A percentile compares a stretch with the other conserved stretches of the same genome.
Evolutionary conservation across 129 eudicot genomes (phyloP).

Genomic region (Flaveria trinervia): DNA sequence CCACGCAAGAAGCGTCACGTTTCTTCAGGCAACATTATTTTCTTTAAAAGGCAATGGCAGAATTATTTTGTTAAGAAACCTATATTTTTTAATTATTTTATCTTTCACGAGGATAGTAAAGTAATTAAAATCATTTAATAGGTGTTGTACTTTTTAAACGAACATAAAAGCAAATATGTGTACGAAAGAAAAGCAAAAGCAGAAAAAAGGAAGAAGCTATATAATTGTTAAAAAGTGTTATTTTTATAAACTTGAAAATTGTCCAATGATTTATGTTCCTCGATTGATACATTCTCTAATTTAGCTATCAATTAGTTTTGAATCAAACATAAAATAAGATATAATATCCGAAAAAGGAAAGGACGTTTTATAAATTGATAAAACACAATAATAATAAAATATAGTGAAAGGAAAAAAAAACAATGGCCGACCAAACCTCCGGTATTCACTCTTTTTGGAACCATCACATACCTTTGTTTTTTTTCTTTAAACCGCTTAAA

Average conservation of each 20-base stretch:
- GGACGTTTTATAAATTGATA: neutral
- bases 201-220: neutral
- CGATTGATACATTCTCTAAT: too few relatives aligned
- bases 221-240: neutral
- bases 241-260: neutral
- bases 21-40: conserved; percentile 26
- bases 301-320: neutral
- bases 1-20: conserved; percentile 21
- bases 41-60: neutral
- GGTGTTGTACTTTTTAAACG: neutral
- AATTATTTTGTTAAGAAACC: too few relatives aligned
- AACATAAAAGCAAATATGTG: neutral
- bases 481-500: too few relatives aligned
- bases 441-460: neutral
- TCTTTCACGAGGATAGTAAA: neutral
- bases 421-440: neutral
- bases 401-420: neutral
- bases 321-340: neutral
- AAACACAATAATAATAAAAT: neutral
- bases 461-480: neutral
- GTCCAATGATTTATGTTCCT: too few relatives aligned
- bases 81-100: neutral
- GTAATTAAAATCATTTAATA: too few relatives aligned
- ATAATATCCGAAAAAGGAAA: neutral
- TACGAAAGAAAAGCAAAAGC: neutral